These are phyloP conservation scores for Botryotinia convoluta DNA, from an alignment of 2,329 filamentous ascomycete species.

Conservation along the genomic window DNA sequence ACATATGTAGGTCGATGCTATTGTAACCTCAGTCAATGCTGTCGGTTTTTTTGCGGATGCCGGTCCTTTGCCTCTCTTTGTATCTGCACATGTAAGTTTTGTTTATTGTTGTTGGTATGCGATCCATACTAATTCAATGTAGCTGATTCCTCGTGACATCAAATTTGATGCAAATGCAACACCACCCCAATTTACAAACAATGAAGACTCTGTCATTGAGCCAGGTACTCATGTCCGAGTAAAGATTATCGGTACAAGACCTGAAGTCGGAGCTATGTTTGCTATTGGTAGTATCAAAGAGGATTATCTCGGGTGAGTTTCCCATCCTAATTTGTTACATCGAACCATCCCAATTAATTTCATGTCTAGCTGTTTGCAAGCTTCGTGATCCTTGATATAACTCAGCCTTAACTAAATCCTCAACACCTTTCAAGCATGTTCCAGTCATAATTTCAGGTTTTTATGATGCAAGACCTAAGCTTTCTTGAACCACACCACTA, in stretches of 20 bases:
- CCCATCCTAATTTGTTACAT: background rate
- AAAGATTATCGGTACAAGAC: constrained; percentile 90
- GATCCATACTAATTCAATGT: constrained; percentile 24
- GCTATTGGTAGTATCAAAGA: constrained; percentile 97
- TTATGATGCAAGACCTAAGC: background rate
- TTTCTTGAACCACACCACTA: background rate
- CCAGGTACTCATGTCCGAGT: constrained; percentile 89
- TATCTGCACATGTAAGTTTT: constrained; percentile 49
- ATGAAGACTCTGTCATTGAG: constrained; percentile 90
- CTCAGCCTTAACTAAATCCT: background rate
- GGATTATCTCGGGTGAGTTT: constrained; percentile 63
- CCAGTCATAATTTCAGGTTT: background rate
- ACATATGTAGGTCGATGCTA: constrained; percentile 74
- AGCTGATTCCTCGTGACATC: constrained; percentile 90
- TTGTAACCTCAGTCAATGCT: constrained; percentile 86
- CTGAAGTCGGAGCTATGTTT: constrained; percentile 92
- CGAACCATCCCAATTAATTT: constrained; percentile 10
- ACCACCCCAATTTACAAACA: constrained; percentile 94
- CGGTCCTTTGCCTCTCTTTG: constrained; percentile 74
- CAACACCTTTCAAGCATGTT: background rate
- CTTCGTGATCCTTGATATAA: constrained; percentile 24
- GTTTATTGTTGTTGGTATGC: constrained; percentile 5
- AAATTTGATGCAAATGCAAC: constrained; percentile 95
- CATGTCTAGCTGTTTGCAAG: constrained; percentile 32
- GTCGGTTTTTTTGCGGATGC: constrained; percentile 89